Evolutionary conservation across 192 early-diverging fungal genomes (phyloP), one percentile per base, ranked within the genome.

Genomic region (Rhizophagus prolifer): DNA sequence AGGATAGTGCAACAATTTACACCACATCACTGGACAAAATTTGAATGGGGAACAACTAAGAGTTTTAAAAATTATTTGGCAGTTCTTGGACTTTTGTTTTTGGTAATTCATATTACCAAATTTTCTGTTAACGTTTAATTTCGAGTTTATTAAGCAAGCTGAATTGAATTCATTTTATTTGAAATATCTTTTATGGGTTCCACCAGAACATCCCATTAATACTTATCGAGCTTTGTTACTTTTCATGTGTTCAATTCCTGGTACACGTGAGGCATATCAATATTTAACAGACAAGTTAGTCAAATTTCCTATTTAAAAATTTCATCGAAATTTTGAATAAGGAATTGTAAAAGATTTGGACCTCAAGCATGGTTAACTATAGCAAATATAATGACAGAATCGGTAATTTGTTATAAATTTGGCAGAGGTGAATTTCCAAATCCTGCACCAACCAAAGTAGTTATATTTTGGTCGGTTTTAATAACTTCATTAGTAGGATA

Each of bases 161-260:
- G 97, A 98, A 79, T 82, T 98, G 44, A 97, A 98, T 75, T 93
- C 92, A 41, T 98, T 98, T 79, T 98, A 97, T 71, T 85, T 98
- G 47, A 98, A 98, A 85, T 92, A 90, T 68, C 88, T 98, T 28
- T 83, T 97, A 41, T 98, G 96, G 95, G 80, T 97, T 31, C 94
- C 97, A 26, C 92, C 95, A 19, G 91, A 93, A 75, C 93, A 97
- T 84, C 85, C 85, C 54, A 79, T 97, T 70, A 95, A 96, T 67
- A 87, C 91, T 10, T 85, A 84, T 41, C 90, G 97, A 16, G 84
- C 96, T 66, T 84, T 92, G 28, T 84, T 93, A 41, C 86, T 95
- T 75, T 96, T 96, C 78, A 87, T 97, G 71, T 92, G 95, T 86
- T 91, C 91, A 28, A 82, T 96, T 72, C 95, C 97, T 25, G 94